phyloP scores from a whole-genome alignment of 441 rosid species.

The Breynia disticha region DNA sequence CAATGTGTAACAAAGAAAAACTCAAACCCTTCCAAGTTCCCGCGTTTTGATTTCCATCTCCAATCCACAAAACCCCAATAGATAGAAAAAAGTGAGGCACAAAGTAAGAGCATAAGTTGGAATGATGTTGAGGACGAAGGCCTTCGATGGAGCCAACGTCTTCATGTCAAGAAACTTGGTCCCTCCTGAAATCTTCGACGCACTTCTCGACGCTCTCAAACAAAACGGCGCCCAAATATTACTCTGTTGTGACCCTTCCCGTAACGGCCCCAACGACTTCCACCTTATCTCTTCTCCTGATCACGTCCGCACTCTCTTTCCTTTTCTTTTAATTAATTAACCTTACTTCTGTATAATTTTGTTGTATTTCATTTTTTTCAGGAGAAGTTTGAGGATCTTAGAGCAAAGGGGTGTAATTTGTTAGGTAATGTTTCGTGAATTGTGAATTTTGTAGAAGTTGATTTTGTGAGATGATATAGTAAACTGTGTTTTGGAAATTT shows the following conservation, averaged over 20 bases:
- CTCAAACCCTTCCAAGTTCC: too few relatives aligned
- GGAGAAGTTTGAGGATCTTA: constrained; percentile 91
- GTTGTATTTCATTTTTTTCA: constrained; percentile 25
- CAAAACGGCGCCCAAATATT: constrained; percentile 76
- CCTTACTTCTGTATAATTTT: neutral
- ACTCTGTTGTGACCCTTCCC: constrained; percentile 92
- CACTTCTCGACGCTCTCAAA: constrained; percentile 80
- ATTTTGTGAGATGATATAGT: neutral
- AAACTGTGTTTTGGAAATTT: neutral
- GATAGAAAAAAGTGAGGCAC: too few relatives aligned
- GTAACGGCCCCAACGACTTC: constrained; percentile 57
- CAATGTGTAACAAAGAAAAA: too few relatives aligned
- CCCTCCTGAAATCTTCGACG: constrained; percentile 80
- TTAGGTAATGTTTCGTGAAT: constrained; percentile 38
- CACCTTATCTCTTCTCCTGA: constrained; percentile 79
- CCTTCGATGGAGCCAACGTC: constrained; percentile 65
- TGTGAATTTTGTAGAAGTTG: neutral
- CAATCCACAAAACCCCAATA: too few relatives aligned
- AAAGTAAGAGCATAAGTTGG: too few relatives aligned
- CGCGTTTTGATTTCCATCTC: too few relatives aligned
- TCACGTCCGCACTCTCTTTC: constrained; percentile 37
- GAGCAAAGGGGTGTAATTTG: constrained; percentile 74
- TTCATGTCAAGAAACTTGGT: constrained; percentile 86
- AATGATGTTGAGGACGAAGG: constrained; percentile 47
- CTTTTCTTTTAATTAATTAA: neutral